phyloP scores from a whole-genome alignment of 345 rosid species.

The Combretum micranthum region DNA sequence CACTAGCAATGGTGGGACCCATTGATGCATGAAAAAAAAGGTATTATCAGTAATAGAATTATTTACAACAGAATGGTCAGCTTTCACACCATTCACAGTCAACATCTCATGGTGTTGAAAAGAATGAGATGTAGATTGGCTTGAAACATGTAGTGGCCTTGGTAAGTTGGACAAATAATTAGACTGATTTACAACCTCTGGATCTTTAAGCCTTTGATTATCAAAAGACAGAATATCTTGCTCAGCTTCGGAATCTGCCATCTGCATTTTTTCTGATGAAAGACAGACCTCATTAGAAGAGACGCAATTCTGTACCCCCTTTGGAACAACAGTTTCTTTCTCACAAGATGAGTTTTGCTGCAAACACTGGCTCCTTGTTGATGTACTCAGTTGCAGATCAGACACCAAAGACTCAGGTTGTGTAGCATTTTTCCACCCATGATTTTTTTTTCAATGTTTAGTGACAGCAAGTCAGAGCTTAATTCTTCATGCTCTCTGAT shows the following conservation, averaged over 20 bases:
- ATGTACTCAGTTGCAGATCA: conserved; percentile 35
- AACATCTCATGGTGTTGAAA: conserved; percentile 21
- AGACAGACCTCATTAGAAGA: conserved; percentile 17
- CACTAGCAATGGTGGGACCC: conserved; percentile 33
- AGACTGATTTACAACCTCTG: conserved; percentile 38
- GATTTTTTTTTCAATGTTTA: conserved; percentile 30
- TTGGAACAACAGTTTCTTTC: conserved; percentile 18
- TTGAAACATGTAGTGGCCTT: conserved; percentile 25
- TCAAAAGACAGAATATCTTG: conserved; percentile 57
- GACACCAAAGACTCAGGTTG: conserved; percentile 20
- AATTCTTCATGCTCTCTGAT: conserved; percentile 25
- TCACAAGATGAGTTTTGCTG: conserved; percentile 29
- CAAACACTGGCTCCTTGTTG: conserved; percentile 23
- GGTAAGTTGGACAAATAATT: conserved; percentile 32
- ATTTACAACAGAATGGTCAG: conserved; percentile 27
- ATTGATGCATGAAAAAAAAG: conserved; percentile 22
- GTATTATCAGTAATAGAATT: conserved; percentile 21
- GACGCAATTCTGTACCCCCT: conserved; percentile 17
- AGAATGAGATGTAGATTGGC: conserved; percentile 38
- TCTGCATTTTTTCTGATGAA: conserved; percentile 18
- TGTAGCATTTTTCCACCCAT: conserved; percentile 24
- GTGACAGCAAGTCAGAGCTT: conserved; percentile 22
- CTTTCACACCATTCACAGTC: conserved; percentile 16
- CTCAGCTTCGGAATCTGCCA: conserved; percentile 33
- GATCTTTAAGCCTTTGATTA: conserved; percentile 51